Conservation (phyloP, 139 green algal genomes). For the Picochlorum sp. region DNA sequence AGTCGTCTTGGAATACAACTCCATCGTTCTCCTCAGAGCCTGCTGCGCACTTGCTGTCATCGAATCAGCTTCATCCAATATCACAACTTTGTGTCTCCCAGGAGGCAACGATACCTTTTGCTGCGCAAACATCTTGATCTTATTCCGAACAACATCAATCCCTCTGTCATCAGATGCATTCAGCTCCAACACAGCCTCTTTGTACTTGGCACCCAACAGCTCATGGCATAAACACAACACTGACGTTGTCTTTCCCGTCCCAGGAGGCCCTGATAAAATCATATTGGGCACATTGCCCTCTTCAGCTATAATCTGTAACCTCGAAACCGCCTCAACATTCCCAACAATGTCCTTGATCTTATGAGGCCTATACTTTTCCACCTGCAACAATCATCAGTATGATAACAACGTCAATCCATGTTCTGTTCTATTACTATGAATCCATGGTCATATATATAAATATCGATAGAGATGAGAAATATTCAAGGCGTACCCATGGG, state of each 20-base stretch:
- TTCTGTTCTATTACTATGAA: no score
- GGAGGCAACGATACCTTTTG: slow-evolving; percentile 92
- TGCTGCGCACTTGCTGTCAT: slow-evolving; percentile 96
- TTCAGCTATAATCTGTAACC: slow-evolving; percentile 84
- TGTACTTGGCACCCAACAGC: slow-evolving; percentile 76
- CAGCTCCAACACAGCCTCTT: slow-evolving; percentile 92
- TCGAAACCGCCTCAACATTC: slow-evolving; percentile 84
- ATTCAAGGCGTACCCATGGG: no score
- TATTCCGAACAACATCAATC: slow-evolving; percentile 98
- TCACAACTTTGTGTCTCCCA: slow-evolving; percentile 92
- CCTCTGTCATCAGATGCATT: slow-evolving; percentile 97
- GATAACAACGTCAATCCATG: neutral
- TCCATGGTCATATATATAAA: neutral
- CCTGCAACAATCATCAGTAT: slow-evolving; percentile 30
- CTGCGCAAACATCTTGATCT: slow-evolving; percentile 99
- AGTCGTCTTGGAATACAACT: slow-evolving; percentile 91
- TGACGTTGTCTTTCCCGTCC: slow-evolving; percentile 95
- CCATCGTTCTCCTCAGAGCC: slow-evolving; percentile 96
- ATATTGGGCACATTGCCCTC: slow-evolving; percentile 97
- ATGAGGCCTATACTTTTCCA: slow-evolving; percentile 92
- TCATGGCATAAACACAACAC: slow-evolving; percentile 82
- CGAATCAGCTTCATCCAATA: slow-evolving; percentile 96
- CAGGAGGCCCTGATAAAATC: slow-evolving; percentile 88
- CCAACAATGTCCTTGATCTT: slow-evolving; percentile 88
- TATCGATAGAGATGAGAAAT: neutral